Conservation (phyloP, 2,329 filamentous ascomycete species). For the Didymosphaeria variabile region DNA sequence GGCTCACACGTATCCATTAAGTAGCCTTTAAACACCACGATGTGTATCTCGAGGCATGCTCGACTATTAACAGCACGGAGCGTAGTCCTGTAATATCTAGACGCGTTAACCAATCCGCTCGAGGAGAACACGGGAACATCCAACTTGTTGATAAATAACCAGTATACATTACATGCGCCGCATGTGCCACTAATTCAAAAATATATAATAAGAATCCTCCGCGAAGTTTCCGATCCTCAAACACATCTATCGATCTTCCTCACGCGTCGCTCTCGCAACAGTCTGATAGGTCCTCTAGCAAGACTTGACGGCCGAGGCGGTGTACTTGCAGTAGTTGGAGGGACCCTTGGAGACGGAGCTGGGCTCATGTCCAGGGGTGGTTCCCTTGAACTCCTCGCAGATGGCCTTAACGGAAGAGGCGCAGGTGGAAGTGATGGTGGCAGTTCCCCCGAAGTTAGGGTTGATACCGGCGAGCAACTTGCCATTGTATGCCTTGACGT, state of each 20-base stretch:
- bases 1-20: too few species aligned
- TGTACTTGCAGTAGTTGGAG: constrained; percentile 14
- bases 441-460: constrained; percentile 61
- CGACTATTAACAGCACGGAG: too few species aligned
- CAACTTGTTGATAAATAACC: background rate
- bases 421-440: constrained; percentile 42
- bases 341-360: constrained; percentile 13
- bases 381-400: constrained; percentile 48
- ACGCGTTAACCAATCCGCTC: too few species aligned
- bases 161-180: constrained; percentile 10
- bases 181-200: constrained; percentile 9
- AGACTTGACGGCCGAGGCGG: constrained; percentile 7
- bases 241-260: background rate
- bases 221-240: background rate
- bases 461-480: constrained; percentile 60
- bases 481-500: constrained; percentile 53
- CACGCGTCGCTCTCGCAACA: background rate
- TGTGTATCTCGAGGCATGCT: too few species aligned
- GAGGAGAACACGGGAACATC: too few species aligned
- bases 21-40: too few species aligned
- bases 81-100: background rate
- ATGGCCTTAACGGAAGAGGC: constrained; percentile 41
- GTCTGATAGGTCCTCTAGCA: constrained; percentile 2
- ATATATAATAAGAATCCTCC: constrained; percentile 4
- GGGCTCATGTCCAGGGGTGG: constrained; percentile 11